Evolutionary conservation across 768 basidiomycete genomes (phyloP), one percentile per base, ranked within the genome.

Genomic region (Pulveroboletus sp.): DNA sequence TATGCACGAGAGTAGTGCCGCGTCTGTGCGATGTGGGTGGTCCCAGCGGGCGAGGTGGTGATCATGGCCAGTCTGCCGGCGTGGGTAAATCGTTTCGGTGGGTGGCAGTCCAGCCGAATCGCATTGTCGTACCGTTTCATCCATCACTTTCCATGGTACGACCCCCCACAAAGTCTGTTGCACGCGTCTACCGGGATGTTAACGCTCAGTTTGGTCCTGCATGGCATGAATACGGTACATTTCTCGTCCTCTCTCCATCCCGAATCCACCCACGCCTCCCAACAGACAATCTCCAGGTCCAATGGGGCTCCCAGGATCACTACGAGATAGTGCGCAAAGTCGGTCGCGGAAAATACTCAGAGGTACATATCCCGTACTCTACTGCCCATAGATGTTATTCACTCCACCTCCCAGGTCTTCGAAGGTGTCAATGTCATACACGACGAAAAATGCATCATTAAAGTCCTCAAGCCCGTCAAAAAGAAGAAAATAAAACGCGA

Each of bases 401-500:
- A 40, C 24, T 16, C 21, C 12, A 51, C 36, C 46, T 33, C 45
- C 5, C 60, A 91, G 90, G 90, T 92, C 50, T 95, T 95, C 59
- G 93, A 95, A 69, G 94, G 94, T 7, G 82, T 95, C 62, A 90
- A 94, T 66, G 84, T 93, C 52, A 82, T 88, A 43, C 87, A 85
- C 52, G 89, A 92, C 60, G 88, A 90, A 71, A 94, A 94, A 72
- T 94, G 93, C 68, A 95, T 95, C 70, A 94, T 98, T 75, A 98
- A 98, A 69, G 95, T 98, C 27, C 78, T 98, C 58, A 98, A 98
- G 69, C 95, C 95, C 0, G 94, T 98, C 34, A 98, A 98, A 80
- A 97, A 98, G 83, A 98, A 98, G 82, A 98, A 98, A 75, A 97
- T 97, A 72, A 97, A 97, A 74, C 81, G 95, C 55, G 95, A 98